These are phyloP conservation scores for Fusarium multiceps DNA, from an alignment of 2,329 filamentous ascomycete genomes.

Conservation along the genomic window DNA sequence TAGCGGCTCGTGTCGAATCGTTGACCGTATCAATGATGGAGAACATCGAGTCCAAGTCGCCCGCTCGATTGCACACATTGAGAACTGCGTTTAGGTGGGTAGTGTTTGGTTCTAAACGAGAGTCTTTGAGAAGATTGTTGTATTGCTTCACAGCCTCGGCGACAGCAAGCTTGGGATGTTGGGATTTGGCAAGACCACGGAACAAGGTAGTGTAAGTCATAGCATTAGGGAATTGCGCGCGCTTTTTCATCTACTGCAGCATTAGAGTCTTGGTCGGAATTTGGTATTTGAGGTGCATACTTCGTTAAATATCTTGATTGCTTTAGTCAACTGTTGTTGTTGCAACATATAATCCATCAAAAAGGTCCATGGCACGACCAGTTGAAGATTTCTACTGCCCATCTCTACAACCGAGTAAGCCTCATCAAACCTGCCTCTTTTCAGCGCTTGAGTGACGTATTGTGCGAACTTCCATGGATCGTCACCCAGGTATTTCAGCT, in stretches of 20 bases:
- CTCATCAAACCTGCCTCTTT: conserved; percentile 69
- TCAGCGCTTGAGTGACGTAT: conserved; percentile 71
- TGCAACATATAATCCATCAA: conserved; percentile 78
- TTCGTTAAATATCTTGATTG: conserved; percentile 90
- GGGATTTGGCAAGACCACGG: conserved; percentile 73
- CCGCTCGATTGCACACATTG: conserved; percentile 78
- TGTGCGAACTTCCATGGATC: conserved; percentile 75
- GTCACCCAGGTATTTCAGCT: conserved; percentile 74
- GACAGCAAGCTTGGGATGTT: conserved; percentile 69
- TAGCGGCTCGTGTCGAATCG: conserved; percentile 72
- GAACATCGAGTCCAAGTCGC: conserved; percentile 85
- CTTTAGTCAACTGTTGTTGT: conserved; percentile 68
- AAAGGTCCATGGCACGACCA: conserved; percentile 88
- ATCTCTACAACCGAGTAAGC: conserved; percentile 75
- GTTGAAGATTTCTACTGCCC: conserved; percentile 72
- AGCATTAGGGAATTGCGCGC: conserved; percentile 80
- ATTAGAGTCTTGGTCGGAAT: conserved; percentile 26
- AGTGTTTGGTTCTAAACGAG: conserved; percentile 75
- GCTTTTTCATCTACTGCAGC: conserved; percentile 86
- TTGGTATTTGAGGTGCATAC: conserved; percentile 45
- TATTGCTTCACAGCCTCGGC: conserved; percentile 80
- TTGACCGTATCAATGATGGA: conserved; percentile 78
- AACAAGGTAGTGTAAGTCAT: conserved; percentile 89
- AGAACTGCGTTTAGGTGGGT: conserved; percentile 92
- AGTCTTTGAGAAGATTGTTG: conserved; percentile 74